A percentile compares a stretch with the other conserved stretches of the same genome.
These are phyloP conservation scores for Carex scoparia DNA, from an alignment of 176 grass and related monocot species.

Conservation along the genomic window DNA sequence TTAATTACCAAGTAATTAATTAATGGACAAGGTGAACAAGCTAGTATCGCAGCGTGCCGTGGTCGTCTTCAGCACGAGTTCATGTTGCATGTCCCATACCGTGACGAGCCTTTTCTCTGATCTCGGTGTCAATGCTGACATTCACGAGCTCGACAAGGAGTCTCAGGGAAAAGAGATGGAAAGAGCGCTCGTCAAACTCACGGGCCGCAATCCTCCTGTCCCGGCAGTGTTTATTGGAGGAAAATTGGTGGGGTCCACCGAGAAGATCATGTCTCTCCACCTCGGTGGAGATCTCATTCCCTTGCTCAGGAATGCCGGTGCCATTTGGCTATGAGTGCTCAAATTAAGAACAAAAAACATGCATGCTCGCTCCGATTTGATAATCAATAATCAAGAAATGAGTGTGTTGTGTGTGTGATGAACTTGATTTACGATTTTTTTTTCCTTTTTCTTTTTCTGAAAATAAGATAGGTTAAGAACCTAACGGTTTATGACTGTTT, in stretches of 20 bases:
- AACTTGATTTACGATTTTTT: background rate
- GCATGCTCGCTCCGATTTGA: background rate
- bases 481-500: no score
- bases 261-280: constrained; percentile 52
- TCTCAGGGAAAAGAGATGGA: constrained; percentile 54
- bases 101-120: constrained; percentile 58
- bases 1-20: no score
- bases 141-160: constrained; percentile 56
- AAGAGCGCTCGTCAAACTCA: constrained; percentile 33
- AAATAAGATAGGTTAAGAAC: background rate
- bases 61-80: constrained; percentile 67
- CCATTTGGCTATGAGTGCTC: constrained; percentile 38
- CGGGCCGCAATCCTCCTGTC: constrained; percentile 28
- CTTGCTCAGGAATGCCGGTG: constrained; percentile 44
- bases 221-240: constrained; percentile 46
- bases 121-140: constrained; percentile 40
- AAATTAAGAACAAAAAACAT: background rate
- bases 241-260: constrained; percentile 40
- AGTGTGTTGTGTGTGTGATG: background rate
- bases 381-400: background rate
- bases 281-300: constrained; percentile 39
- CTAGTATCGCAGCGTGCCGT: constrained; percentile 55
- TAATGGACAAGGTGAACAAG: constrained; percentile 57
- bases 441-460: no score
- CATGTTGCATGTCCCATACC: constrained; percentile 77